phyloP scores from a whole-genome alignment of 306 rosid genomes.

The Fagus crenata region DNA sequence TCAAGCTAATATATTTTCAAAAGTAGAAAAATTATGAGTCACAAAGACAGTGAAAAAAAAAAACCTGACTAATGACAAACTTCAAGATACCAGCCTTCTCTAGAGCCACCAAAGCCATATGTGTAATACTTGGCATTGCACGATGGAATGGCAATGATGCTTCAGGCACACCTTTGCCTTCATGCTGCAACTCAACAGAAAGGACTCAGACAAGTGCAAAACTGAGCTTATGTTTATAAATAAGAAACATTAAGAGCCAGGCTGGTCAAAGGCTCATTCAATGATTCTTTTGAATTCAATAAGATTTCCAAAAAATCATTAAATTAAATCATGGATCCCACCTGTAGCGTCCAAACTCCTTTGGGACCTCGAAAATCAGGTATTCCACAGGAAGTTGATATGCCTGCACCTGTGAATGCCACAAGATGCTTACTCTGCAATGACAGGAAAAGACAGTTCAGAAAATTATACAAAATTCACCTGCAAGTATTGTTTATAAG shows the following conservation, averaged over 20 bases:
- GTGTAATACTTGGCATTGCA: conserved; percentile 89
- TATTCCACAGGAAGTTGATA: conserved; percentile 96
- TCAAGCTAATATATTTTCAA: neutral
- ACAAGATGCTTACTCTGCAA: conserved; percentile 98
- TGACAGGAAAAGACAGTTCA: too few species aligned
- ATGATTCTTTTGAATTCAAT: too few species aligned
- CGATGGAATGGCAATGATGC: conserved; percentile 98
- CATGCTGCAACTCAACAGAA: conserved; percentile 62
- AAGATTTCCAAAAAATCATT: neutral
- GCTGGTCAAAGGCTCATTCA: too few species aligned
- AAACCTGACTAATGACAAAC: conserved; percentile 87
- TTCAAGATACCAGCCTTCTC: conserved; percentile 84
- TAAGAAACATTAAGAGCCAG: too few species aligned
- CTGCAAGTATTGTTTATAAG: neutral
- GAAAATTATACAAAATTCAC: conserved; percentile 21
- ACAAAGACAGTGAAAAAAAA: conserved; percentile 7
- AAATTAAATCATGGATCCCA: conserved; percentile 30
- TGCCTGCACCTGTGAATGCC: conserved; percentile 98
- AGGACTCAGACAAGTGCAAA: conserved; percentile 16
- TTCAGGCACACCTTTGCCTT: conserved; percentile 95
- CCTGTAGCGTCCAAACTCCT: conserved; percentile 99
- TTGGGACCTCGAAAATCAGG: conserved; percentile 99
- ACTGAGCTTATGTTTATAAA: too few species aligned
- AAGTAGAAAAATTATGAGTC: neutral
- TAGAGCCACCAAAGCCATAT: conserved; percentile 83